Base-by-base conservation (phyloP, 805 yeast genomes). In the Wickerhamiella kazuoi region DNA sequence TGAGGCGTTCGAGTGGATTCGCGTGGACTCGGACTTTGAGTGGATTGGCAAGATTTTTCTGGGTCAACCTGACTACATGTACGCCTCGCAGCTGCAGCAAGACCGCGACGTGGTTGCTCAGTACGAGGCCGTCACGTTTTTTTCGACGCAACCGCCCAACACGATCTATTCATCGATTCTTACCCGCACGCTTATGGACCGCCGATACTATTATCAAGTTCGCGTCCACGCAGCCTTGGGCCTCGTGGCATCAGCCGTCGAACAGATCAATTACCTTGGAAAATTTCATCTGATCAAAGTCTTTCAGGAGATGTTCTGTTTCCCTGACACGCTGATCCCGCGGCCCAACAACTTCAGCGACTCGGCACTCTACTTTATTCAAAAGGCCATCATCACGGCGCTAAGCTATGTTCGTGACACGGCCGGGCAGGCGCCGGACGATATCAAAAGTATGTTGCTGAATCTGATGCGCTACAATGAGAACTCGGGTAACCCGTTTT, bases 61-160 rank as follows among this genome's bases (percentile, higher is more conserved):
- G 26, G 81, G 76, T 48, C 95, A 86, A 57, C 93, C 94, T 0
- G 96, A 84, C 50, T 79, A 83, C 52, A 90, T 90, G 96, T 90
- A 71, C 54, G 80, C 83, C 1, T 81, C 97, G 0, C 98, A 90
- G 52, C 61, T 90, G 23, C 90, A 81, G 49, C 93, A 84, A 53
- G 99, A 90, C 58, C 63, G 95, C 45, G 99, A 90, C 53, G 93
- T 90, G 16, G 94, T 84, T 44, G 98, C 99, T 0, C 99, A 90
- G 52, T 59, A 74, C 33, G 94, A 83, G 39, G 83, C 95, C 8
- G 69, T 86, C 14, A 61, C 67, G 37, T 81, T 70, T 55, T 87
- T 82, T 56, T 75, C 79, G 6, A 71, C 67, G 9, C 68, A 71
- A 40, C 80, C 84, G 0, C 81, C 87, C 0, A 67, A 69, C 2